Base-by-base conservation (phyloP, 768 basidiomycete genomes). In the Auriscalpium orientale region DNA sequence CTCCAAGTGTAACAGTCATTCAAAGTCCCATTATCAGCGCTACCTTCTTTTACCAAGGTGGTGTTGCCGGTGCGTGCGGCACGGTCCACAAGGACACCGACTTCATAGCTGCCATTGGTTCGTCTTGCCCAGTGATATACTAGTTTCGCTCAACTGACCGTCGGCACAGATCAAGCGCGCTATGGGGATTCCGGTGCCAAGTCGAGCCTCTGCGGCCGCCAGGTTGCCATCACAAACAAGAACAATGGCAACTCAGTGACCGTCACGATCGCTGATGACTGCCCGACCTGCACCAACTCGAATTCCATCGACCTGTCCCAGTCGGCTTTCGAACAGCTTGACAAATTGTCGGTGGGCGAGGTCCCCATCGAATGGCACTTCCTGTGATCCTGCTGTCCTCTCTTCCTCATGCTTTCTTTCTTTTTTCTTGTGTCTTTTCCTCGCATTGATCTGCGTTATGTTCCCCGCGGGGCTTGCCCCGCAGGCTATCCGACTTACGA, bases 11-110 rank as follows among this genome's bases (percentile, higher is more conserved):
- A 44, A 37, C 15, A 20, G 18, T 9, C 21, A 6, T 9, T 18
- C 16, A 10, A 15, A 10, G 5, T 16, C 13, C 10, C 6, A 46
- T 37, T 2, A 21, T 13, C 56, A 71, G 69, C 58, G 79, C 72
- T 10, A 80, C 79, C 54, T 80, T 63, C 72, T 72, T 67, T 66
- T 54, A 15, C 56, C 72, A 74, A 75, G 72, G 80, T 48, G 87
- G 86, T 48, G 75, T 75, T 40, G 74, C 88, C 8, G 94, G 94
- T 53, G 88, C 90, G 7, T 97, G 95, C 69, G 95, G 94, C 46
- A 60, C 53, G 34, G 64, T 72, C 36, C 68, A 82, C 76, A 56
- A 65, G 2, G 94, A 95, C 70, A 62, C 13, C 28, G 84, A 74
- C 61, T 51, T 74, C 38, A 77, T 90, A 62, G 82, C 76, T 63